These are phyloP conservation scores for Nemania sp. DNA, from an alignment of 2,329 filamentous ascomycete genomes.

Conservation along the genomic window DNA sequence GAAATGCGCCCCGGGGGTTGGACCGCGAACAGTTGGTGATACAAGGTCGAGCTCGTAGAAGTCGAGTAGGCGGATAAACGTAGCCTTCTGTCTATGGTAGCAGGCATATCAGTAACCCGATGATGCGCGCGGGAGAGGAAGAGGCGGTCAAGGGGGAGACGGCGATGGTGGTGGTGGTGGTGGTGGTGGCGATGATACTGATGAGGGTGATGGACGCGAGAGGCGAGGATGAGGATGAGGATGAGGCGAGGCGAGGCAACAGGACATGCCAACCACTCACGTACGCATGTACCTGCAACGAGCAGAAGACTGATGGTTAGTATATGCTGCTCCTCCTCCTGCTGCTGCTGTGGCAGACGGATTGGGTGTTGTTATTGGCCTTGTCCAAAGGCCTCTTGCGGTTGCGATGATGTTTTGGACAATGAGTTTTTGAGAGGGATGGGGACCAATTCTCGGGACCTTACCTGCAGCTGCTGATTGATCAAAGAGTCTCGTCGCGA, in stretches of 20 bases:
- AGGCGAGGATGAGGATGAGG: background rate
- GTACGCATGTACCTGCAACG: constrained; percentile 12
- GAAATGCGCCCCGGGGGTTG: background rate
- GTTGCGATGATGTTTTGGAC: constrained; percentile 12
- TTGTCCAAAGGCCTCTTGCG: background rate
- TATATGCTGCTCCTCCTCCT: background rate
- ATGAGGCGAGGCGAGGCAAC: background rate
- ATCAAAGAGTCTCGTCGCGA: constrained; percentile 22
- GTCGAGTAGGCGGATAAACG: background rate
- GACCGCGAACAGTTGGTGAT: background rate
- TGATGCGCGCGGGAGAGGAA: background rate
- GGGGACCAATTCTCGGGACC: no score
- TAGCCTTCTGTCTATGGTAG: constrained; percentile 2
- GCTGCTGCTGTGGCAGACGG: constrained; percentile 2
- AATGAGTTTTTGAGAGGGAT: constrained; percentile 12
- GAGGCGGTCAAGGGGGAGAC: background rate
- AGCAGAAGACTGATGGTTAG: background rate
- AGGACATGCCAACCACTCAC: constrained; percentile 5
- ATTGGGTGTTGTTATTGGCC: background rate
- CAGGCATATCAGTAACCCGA: constrained; percentile 9
- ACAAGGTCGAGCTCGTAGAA: background rate
- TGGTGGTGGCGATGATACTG: no score
- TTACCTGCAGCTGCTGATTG: constrained; percentile 11
- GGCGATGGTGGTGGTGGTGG: no score
- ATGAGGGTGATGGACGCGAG: background rate